Evolutionary conservation across 106 monocot genomes (phyloP).

Genomic region (Alisma plantagoaquatica): DNA sequence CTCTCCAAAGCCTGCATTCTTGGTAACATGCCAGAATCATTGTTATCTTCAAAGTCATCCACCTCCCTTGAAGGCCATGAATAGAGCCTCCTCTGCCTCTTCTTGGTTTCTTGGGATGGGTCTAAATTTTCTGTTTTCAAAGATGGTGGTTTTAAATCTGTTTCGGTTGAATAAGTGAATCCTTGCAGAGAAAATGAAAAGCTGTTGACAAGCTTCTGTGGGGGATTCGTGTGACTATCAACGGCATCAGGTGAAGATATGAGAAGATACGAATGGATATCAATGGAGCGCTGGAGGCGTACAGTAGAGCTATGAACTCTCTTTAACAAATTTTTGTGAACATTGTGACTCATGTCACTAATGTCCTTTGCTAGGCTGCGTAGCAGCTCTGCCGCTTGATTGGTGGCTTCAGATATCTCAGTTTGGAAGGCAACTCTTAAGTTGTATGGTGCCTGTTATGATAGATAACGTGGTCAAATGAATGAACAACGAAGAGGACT

Average conservation of each 20-base stretch:
- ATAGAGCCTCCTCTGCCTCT: conserved; percentile 49
- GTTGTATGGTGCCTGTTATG: conserved; percentile 61
- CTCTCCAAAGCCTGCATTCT: conserved; percentile 66
- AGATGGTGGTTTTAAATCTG: no score
- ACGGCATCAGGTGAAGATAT: conserved; percentile 17
- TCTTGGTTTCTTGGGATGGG: conserved; percentile 61
- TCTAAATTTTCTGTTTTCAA: no score
- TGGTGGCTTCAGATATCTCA: conserved; percentile 49
- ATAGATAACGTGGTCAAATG: no score
- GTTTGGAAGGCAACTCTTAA: conserved; percentile 52
- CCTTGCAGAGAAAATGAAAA: no score
- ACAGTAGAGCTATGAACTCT: conserved; percentile 51
- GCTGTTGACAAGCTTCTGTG: no score
- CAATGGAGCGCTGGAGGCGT: conserved; percentile 62
- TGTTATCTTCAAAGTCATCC: conserved; percentile 35
- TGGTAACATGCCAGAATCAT: conserved; percentile 25
- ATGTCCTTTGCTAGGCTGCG: conserved; percentile 55
- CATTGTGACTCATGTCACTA: conserved; percentile 48
- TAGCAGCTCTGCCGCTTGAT: conserved; percentile 53
- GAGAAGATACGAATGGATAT: conserved; percentile 74
- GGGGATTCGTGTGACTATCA: no score
- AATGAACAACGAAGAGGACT: no score
- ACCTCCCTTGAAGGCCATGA: conserved; percentile 74
- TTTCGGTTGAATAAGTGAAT: no score
- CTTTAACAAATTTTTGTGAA: conserved; percentile 34